Evolutionary conservation across 1,284 basidiomycete species (phyloP), one percentile per base, ranked within the genome.

Genomic region (Phylloboletellus chloephorus): DNA sequence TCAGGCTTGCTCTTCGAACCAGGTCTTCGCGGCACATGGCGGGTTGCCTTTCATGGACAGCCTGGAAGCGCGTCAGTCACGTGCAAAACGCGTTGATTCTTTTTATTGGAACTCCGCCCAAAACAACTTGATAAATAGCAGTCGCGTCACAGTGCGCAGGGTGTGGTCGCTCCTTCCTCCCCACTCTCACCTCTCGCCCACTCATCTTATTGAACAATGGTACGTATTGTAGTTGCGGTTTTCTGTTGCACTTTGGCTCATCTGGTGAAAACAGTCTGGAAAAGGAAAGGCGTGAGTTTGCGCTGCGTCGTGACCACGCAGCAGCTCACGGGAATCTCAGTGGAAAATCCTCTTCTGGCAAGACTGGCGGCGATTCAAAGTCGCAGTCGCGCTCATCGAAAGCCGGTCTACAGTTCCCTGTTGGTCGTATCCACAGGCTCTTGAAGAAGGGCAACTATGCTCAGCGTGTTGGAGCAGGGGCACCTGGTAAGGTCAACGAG

Each of bases 391-490:
- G 84, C 50, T 90, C 87, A 26, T 71, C 78, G 48, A 88, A 86
- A 69, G 78, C 78, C 26, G 87, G 87, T 48, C 72, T 91, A 52
- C 83, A 84, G 65, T 87, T 92, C 71, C 87, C 89, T 46, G 88
- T 92, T 52, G 83, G 84, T 66, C 86, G 89, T 77, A 85, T 92
- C 58, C 87, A 90, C 66, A 79, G 88, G 69, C 71, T 85, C 42
- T 64, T 91, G 56, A 89, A 86, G 73, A 79, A 78, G 64, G 82
- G 84, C 47, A 85, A 87, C 72, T 84, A 87, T 57, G 80, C 78
- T 16, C 75, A 80, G 63, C 77, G 82, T 64, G 70, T 88, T 44
- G 80, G 79, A 65, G 72, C 75, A 43, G 76, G 74, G 60, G 79
- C 87, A 48, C 82, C 81, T 57, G 86, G 82, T 86, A 64, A 51